Base-by-base conservation (phyloP, 2,329 filamentous ascomycete genomes). In the Fonsecaea erecta region DNA sequence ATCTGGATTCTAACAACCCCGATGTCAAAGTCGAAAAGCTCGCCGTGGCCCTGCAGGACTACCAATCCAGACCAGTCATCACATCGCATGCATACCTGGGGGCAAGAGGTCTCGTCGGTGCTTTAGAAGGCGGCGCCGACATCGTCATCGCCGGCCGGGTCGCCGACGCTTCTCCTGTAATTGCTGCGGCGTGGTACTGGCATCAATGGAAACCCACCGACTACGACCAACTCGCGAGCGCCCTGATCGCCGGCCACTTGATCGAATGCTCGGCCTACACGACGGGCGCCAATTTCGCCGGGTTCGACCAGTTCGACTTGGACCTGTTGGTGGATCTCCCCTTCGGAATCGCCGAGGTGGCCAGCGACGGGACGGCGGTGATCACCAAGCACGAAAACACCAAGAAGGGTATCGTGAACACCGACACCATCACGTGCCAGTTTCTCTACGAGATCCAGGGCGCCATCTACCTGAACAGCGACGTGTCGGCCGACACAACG, bases 131-230 rank as follows among this genome's bases (percentile, higher is more conserved):
- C 3, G 74, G 74, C 0, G 74, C 77, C 0, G 76, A 80, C 64
- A 79, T 81, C 57, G 73, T 81, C 3, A 73, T 81, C 18, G 78
- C 77, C 65, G 79, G 78, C 2, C 77, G 82, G 2, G 80, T 80
- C 1, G 77, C 81, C 0, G 82, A 83, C 68, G 82, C 83, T 0
- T 80, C 79, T 2, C 83, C 82, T 0, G 83, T 85, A 0, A 85
- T 87, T 64, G 85, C 81, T 0, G 83, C 84, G 0, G 84, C 84
- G 0, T 81, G 80, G 70, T 87, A 79, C 75, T 87, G 84, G 81
- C 79, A 86, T 60, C 74, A 77, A 0, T 87, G 84, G 85, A 64
- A 66, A 0, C 77, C 81, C 12, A 77, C 75, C 0, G 77, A 81
- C 26, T 84, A 80, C 21, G 79, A 86, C 64, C 69, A 76, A 28